Evolutionary conservation across 805 yeast genomes (phyloP).

Genomic region (Kodamaea hsintzibuensis): DNA sequence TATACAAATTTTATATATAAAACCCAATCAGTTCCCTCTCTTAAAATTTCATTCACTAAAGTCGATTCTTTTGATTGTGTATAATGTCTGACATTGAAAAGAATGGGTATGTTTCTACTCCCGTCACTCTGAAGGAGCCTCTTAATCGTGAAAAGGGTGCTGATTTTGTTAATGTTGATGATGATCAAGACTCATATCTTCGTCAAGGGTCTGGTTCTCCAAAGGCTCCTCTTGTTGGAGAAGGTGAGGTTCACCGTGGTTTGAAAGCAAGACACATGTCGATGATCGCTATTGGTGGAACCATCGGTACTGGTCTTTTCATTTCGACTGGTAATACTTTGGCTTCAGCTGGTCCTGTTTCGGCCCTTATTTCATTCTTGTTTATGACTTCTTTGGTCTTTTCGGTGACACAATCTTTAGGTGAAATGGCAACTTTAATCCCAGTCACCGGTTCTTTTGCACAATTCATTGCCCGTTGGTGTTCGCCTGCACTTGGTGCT

Average conservation of each 20-base stretch:
- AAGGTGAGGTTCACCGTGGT: slow-evolving; percentile 51
- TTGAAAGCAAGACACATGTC: slow-evolving; percentile 68
- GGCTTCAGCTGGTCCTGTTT: slow-evolving; percentile 65
- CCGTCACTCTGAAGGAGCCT: slow-evolving; percentile 10
- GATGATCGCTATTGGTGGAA: slow-evolving; percentile 79
- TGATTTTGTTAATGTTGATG: slow-evolving; percentile 19
- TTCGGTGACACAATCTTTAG: slow-evolving; percentile 68
- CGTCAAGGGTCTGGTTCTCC: background rate
- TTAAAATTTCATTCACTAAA: background rate
- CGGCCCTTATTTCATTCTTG: slow-evolving; percentile 60
- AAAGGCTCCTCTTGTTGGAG: slow-evolving; percentile 9
- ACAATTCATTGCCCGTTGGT: slow-evolving; percentile 66
- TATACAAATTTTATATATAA: background rate
- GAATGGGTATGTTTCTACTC: slow-evolving; percentile 2
- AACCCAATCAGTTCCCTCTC: background rate
- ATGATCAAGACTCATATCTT: slow-evolving; percentile 4
- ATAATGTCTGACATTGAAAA: slow-evolving; percentile 1
- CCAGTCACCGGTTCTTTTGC: slow-evolving; percentile 71
- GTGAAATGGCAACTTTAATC: slow-evolving; percentile 80
- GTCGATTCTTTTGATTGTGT: too few species aligned
- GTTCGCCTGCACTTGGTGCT: slow-evolving; percentile 71
- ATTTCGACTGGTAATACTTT: slow-evolving; percentile 62
- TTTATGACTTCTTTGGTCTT: slow-evolving; percentile 68
- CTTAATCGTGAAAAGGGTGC: slow-evolving; percentile 15
- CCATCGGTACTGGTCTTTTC: slow-evolving; percentile 78